Evolutionary conservation across 2,329 filamentous ascomycete genomes (phyloP).

Genomic region (Paecilomyces niveus): DNA sequence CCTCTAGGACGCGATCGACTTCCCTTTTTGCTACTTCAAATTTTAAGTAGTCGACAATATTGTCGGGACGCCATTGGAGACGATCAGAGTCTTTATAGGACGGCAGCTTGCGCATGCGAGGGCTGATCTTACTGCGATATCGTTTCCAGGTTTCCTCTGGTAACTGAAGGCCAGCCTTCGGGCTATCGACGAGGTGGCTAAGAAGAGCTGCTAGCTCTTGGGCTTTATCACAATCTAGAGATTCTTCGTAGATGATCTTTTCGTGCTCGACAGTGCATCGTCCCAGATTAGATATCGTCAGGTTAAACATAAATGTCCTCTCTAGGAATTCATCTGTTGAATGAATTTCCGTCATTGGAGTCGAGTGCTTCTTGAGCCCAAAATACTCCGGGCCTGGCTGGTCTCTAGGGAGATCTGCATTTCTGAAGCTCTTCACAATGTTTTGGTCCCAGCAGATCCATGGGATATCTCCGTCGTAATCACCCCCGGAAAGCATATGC

Average conservation of each 20-base stretch:
- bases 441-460: constrained; percentile 55
- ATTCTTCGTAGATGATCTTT: constrained; percentile 46
- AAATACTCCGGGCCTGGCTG: constrained; percentile 35
- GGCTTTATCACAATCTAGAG: constrained; percentile 25
- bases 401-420: constrained; percentile 40
- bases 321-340: constrained; percentile 34
- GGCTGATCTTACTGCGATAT: constrained; percentile 28
- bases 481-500: constrained; percentile 55
- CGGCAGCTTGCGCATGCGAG: constrained; percentile 19
- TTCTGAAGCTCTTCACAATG: constrained; percentile 46
- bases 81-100: constrained; percentile 29
- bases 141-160: constrained; percentile 31
- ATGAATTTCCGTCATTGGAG: constrained; percentile 34
- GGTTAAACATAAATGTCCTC: constrained; percentile 42
- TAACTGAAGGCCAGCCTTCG: constrained; percentile 38
- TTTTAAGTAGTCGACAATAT: constrained; percentile 40
- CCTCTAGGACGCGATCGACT: constrained; percentile 19
- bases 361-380: constrained; percentile 40
- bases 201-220: constrained; percentile 35
- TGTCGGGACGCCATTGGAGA: constrained; percentile 16
- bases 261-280: constrained; percentile 45
- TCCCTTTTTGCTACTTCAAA: constrained; percentile 32
- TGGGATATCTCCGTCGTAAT: constrained; percentile 57
- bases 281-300: constrained; percentile 43
- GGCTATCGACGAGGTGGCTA: constrained; percentile 40